phyloP scores from a whole-genome alignment of 208 protist genomes.

The Trypanosoma rangeli region DNA sequence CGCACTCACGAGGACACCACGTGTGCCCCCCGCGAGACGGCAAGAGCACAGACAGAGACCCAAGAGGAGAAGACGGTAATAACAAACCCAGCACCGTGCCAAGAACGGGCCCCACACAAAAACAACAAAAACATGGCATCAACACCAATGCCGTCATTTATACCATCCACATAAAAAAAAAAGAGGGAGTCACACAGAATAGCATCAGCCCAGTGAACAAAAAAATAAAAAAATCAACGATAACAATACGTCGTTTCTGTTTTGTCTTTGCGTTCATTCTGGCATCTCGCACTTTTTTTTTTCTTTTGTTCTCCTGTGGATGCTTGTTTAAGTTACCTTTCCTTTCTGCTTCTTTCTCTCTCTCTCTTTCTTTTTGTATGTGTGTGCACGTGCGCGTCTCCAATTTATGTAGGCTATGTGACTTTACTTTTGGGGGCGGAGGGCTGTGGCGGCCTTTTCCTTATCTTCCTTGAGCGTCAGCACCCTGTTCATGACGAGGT shows the following conservation, averaged over 20 bases:
- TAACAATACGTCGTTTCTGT: not conserved
- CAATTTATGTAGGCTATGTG: not conserved
- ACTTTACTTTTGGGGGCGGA: not conserved
- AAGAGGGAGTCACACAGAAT: not conserved
- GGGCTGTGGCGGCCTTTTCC: conserved; percentile 41
- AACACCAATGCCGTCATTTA: too few species aligned
- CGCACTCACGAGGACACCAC: not conserved
- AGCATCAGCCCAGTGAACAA: not conserved
- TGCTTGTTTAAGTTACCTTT: not conserved
- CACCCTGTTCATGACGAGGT: conserved; percentile 90
- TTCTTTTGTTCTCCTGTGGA: not conserved
- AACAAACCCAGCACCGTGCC: too few species aligned
- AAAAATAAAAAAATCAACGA: not conserved
- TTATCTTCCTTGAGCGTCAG: conserved; percentile 88
- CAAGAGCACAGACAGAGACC: not conserved
- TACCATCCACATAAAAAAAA: not conserved
- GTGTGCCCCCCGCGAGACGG: not conserved
- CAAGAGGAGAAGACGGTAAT: not conserved
- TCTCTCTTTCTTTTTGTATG: not conserved
- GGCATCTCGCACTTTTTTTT: not conserved
- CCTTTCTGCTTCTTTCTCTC: not conserved
- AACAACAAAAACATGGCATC: not conserved
- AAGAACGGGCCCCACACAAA: not conserved
- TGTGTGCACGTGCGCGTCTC: conserved; percentile 30
- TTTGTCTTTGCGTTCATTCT: conserved; percentile 6